Evolutionary conservation across 768 basidiomycete genomes (phyloP).

Genomic region (Boletus rubroflammeus): DNA sequence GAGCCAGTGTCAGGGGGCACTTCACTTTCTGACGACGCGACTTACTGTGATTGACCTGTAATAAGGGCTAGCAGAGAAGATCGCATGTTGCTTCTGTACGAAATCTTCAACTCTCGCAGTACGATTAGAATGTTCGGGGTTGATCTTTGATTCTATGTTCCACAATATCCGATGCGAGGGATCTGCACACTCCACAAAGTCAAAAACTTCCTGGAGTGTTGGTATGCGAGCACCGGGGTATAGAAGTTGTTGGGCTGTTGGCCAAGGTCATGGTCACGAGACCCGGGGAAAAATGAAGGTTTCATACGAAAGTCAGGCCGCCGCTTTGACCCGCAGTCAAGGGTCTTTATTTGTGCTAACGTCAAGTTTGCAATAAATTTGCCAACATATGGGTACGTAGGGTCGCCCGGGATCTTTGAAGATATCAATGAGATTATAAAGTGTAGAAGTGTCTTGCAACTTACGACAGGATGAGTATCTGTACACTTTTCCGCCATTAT

Average conservation of each 20-base stretch:
- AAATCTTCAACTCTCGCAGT: conserved; percentile 58
- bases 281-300: not conserved
- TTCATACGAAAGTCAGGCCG: conserved; percentile 54
- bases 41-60: conserved; percentile 59
- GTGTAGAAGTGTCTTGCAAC: conserved; percentile 12
- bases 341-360: conserved; percentile 70
- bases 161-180: conserved; percentile 56
- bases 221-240: conserved; percentile 71
- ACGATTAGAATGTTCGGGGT: conserved; percentile 48
- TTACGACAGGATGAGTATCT: conserved; percentile 64
- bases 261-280: not conserved
- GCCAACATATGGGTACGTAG: conserved; percentile 71
- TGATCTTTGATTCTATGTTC: conserved; percentile 80
- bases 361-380: conserved; percentile 76
- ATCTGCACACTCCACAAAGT: conserved; percentile 73
- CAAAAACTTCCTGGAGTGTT: conserved; percentile 70
- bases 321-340: conserved; percentile 76
- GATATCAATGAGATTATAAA: conserved; percentile 1
- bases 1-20: not conserved
- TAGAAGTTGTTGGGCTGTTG: conserved; percentile 54
- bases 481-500: conserved; percentile 61
- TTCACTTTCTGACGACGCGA: not conserved
- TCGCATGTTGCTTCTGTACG: conserved; percentile 55
- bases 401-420: conserved; percentile 51
- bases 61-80: conserved; percentile 60